phyloP scores from a whole-genome alignment of 768 basidiomycete species.

The Suillus lakei region DNA sequence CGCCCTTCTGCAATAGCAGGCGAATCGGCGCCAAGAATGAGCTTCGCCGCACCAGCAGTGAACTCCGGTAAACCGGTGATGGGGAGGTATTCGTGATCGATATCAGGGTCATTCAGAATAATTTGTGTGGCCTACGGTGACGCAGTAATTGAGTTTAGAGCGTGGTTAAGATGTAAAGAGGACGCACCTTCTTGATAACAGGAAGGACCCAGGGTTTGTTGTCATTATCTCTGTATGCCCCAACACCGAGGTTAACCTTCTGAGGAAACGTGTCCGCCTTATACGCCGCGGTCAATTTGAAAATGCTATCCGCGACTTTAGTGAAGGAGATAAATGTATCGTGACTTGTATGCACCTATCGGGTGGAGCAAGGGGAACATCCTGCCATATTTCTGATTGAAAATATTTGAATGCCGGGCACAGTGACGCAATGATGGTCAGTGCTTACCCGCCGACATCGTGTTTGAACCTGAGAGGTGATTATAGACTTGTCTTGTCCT shows the following conservation, averaged over 20 bases:
- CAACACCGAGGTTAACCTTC: conserved; percentile 93
- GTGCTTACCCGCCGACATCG: conserved; percentile 60
- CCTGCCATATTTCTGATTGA: conserved; percentile 68
- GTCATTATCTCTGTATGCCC: conserved; percentile 88
- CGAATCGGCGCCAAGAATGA: conserved; percentile 80
- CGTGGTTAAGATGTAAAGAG: conserved; percentile 3
- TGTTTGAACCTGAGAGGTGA: conserved; percentile 50
- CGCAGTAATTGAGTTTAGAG: conserved; percentile 10
- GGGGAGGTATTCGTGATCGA: conserved; percentile 94
- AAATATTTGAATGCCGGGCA: not conserved
- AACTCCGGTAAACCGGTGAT: conserved; percentile 89
- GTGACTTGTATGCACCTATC: conserved; percentile 60
- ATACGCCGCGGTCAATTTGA: conserved; percentile 89
- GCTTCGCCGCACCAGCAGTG: conserved; percentile 77
- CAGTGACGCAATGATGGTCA: conserved; percentile 16
- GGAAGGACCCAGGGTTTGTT: conserved; percentile 93
- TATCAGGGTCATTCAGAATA: conserved; percentile 66
- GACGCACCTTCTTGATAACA: conserved; percentile 80
- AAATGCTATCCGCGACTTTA: conserved; percentile 60
- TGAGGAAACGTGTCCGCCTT: conserved; percentile 74
- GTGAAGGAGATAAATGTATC: conserved; percentile 1
- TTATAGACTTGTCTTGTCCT: conserved; percentile 65
- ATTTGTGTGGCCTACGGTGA: conserved; percentile 67
- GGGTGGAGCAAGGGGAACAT: conserved; percentile 82
- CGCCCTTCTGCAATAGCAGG: conserved; percentile 72